Percentiles rank a stretch among this genome's conserved stretches.
These are phyloP conservation scores for Oryza nivara DNA, from an alignment of 176 grass and related monocot genomes.

Conservation along the genomic window DNA sequence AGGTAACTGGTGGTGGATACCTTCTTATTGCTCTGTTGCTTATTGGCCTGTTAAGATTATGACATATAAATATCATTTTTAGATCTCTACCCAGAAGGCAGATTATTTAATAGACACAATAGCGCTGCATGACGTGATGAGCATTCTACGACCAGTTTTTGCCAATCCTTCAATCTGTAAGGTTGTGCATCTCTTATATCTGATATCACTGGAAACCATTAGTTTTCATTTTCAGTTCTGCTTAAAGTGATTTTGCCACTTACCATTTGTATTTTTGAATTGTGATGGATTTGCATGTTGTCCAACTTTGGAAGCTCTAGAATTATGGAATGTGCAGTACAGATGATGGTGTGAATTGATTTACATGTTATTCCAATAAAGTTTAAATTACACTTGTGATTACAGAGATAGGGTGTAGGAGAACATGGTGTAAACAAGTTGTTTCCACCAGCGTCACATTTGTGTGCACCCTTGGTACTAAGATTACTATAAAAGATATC, in stretches of 20 bases:
- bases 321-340: slow-evolving; percentile 15
- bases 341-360: neutral
- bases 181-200: slow-evolving; percentile 53
- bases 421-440: slow-evolving; percentile 7
- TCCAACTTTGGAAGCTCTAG: slow-evolving; percentile 4
- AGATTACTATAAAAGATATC: slow-evolving; percentile 21
- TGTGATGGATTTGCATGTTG: slow-evolving; percentile 3
- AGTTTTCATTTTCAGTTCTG: slow-evolving; percentile 7
- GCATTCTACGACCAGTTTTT: slow-evolving; percentile 72
- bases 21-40: slow-evolving; percentile 6
- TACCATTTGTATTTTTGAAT: neutral
- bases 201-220: slow-evolving; percentile 21
- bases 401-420: slow-evolving; percentile 3
- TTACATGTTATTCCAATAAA: slow-evolving; percentile 11
- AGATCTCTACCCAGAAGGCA: slow-evolving; percentile 82
- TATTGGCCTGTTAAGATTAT: slow-evolving; percentile 28
- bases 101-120: slow-evolving; percentile 97
- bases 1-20: slow-evolving; percentile 59
- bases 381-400: neutral
- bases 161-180: slow-evolving; percentile 77
- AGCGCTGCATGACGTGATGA: slow-evolving; percentile 80
- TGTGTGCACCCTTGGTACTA: slow-evolving; percentile 18
- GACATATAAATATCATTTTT: slow-evolving; percentile 25
- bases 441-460: neutral
- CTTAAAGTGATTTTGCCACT: neutral